Conservation (phyloP, 179 eudicot genomes). For the Beta macrorhiza region DNA sequence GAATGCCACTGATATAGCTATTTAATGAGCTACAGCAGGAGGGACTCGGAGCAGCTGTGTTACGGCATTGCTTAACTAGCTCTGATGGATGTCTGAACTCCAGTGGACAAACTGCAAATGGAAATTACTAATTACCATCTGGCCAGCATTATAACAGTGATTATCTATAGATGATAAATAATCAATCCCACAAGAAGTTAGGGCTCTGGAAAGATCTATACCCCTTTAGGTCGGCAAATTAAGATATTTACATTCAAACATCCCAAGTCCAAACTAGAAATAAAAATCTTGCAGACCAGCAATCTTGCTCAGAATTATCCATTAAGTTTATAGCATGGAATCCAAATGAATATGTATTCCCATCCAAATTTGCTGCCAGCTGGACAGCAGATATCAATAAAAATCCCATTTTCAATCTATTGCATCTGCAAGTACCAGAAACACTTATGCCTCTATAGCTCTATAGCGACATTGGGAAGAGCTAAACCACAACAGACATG, state of each 20-base stretch:
- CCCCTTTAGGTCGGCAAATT: not conserved
- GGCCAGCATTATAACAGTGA: not conserved
- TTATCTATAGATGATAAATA: not conserved
- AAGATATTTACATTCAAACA: not conserved
- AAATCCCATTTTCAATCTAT: not conserved
- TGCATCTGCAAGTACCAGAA: not conserved
- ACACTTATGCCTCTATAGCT: not conserved
- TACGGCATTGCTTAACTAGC: conserved; percentile 77
- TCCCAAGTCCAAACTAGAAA: too few relatives aligned
- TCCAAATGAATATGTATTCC: not conserved
- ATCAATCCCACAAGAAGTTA: not conserved
- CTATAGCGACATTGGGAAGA: not conserved
- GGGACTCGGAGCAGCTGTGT: conserved; percentile 78
- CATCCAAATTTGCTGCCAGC: not conserved
- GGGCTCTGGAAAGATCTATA: not conserved
- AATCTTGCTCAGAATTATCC: not conserved
- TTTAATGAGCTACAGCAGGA: conserved; percentile 91
- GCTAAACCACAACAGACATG: not conserved
- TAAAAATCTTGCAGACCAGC: not conserved
- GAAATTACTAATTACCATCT: conserved; percentile 14
- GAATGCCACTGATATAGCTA: conserved; percentile 63
- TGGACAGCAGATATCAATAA: not conserved
- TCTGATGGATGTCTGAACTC: conserved; percentile 65
- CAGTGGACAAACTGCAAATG: conserved; percentile 78
- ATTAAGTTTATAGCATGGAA: not conserved